These are phyloP conservation scores for Athelia sp. DNA, from an alignment of 1,284 basidiomycete genomes.

Conservation along the genomic window DNA sequence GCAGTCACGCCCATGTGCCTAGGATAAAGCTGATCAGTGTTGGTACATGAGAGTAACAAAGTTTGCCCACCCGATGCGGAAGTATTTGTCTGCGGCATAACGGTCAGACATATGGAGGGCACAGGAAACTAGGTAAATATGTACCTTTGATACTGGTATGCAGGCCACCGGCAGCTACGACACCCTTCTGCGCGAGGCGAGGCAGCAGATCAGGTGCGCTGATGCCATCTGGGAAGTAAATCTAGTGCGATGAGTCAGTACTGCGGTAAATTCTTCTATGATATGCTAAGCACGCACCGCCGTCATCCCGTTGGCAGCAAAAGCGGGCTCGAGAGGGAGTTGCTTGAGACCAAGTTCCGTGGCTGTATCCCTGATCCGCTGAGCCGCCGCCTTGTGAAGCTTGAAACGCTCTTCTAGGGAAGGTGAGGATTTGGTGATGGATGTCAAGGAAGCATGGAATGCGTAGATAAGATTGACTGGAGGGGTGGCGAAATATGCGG, in stretches of 20 bases:
- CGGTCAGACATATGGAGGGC: background rate
- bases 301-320: slow-evolving; percentile 92
- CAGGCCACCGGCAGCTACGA: slow-evolving; percentile 88
- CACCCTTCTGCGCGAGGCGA: slow-evolving; percentile 59
- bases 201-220: slow-evolving; percentile 72
- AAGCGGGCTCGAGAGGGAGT: slow-evolving; percentile 57
- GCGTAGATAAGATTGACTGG: slow-evolving; percentile 95
- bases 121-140: slow-evolving; percentile 26
- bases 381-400: slow-evolving; percentile 71
- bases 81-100: slow-evolving; percentile 59
- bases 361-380: slow-evolving; percentile 71
- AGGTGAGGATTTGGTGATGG: slow-evolving; percentile 57
- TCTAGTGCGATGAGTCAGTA: slow-evolving; percentile 27
- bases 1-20: slow-evolving; percentile 92
- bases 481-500: slow-evolving; percentile 92
- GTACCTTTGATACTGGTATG: slow-evolving; percentile 84
- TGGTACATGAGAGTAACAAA: slow-evolving; percentile 1
- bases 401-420: slow-evolving; percentile 80
- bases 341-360: slow-evolving; percentile 69
- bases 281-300: slow-evolving; percentile 40
- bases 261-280: background rate
- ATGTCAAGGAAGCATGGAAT: slow-evolving; percentile 74
- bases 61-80: slow-evolving; percentile 65
- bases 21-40: slow-evolving; percentile 4
- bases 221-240: slow-evolving; percentile 79